Conservation (phyloP, 2,329 filamentous ascomycete genomes). For the Knoxdaviesia capensis region DNA sequence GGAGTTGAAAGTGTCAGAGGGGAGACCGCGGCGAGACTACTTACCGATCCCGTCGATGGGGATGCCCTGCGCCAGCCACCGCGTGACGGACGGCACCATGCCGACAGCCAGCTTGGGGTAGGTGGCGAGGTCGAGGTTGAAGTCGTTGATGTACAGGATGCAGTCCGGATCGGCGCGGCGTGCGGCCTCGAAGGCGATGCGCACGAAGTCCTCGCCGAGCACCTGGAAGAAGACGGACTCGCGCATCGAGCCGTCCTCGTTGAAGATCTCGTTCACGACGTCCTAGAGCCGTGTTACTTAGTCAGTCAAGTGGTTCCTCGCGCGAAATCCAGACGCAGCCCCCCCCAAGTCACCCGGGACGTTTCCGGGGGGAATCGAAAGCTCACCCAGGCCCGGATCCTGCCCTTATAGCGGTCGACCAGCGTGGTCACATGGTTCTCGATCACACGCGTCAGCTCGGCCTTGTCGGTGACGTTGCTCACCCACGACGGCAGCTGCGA, state of each 20-base stretch:
- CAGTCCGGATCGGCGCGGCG: conserved; percentile 43
- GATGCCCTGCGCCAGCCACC: conserved; percentile 39
- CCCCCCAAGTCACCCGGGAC: too few species aligned
- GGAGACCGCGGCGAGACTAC: too few species aligned
- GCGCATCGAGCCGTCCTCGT: conserved; percentile 38
- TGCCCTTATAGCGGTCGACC: conserved; percentile 39
- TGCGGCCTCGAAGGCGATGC: conserved; percentile 50
- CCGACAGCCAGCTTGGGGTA: conserved; percentile 33
- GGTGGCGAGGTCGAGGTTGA: conserved; percentile 41
- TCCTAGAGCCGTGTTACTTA: too few species aligned
- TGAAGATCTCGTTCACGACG: conserved; percentile 45
- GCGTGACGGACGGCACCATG: conserved; percentile 37
- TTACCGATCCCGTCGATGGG: conserved; percentile 42
- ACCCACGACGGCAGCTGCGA: conserved; percentile 40
- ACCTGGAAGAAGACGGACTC: conserved; percentile 44
- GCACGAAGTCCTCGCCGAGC: conserved; percentile 49
- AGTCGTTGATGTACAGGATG: conserved; percentile 61
- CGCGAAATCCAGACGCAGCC: too few species aligned
- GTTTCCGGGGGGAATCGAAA: conserved; percentile 9
- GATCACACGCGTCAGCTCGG: conserved; percentile 31
- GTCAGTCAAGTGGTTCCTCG: too few species aligned
- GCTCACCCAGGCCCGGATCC: conserved; percentile 40
- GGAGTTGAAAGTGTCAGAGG: too few species aligned
- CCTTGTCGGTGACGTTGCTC: conserved; percentile 27
- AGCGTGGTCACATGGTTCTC: conserved; percentile 38